A percentile compares a stretch with the other conserved stretches of the same genome.
phyloP scores from a whole-genome alignment of 140 eudicot species.

The Senecio squalidus region DNA sequence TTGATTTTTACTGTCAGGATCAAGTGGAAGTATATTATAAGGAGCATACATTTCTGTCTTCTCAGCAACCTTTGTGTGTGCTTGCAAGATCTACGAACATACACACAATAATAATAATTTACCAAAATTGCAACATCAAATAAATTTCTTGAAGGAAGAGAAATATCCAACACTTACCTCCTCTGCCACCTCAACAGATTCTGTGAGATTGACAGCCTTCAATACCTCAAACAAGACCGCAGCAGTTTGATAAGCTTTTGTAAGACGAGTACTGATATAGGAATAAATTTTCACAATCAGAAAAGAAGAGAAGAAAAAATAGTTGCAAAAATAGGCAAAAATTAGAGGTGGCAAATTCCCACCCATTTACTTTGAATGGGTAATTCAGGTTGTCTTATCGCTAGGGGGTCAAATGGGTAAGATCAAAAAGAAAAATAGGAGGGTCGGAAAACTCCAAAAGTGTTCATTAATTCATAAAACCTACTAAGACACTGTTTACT shows the following conservation, averaged over 20 bases:
- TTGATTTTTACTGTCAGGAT: slow-evolving; percentile 74
- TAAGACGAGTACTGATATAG: slow-evolving; percentile 73
- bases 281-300: slow-evolving; percentile 15
- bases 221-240: slow-evolving; percentile 92
- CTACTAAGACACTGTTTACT: not conserved
- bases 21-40: slow-evolving; percentile 90
- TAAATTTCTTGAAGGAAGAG: slow-evolving; percentile 8
- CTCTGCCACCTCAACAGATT: slow-evolving; percentile 64
- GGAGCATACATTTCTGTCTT: slow-evolving; percentile 76
- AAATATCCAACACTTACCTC: slow-evolving; percentile 45
- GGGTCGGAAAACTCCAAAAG: not conserved
- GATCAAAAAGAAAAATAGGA: not conserved
- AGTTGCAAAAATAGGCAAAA: not conserved
- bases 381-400: not conserved
- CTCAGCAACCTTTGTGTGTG: slow-evolving; percentile 56
- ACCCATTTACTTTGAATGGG: not conserved
- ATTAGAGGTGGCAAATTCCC: not conserved
- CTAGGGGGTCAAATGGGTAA: not conserved
- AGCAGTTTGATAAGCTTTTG: slow-evolving; percentile 98
- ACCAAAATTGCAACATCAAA: not conserved
- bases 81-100: slow-evolving; percentile 48
- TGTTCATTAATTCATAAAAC: not conserved
- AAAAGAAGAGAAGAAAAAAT: not conserved
- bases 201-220: slow-evolving; percentile 79
- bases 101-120: not conserved